Base-by-base conservation (phyloP, 2,329 filamentous ascomycete genomes). In the Aspergillus awamori region DNA sequence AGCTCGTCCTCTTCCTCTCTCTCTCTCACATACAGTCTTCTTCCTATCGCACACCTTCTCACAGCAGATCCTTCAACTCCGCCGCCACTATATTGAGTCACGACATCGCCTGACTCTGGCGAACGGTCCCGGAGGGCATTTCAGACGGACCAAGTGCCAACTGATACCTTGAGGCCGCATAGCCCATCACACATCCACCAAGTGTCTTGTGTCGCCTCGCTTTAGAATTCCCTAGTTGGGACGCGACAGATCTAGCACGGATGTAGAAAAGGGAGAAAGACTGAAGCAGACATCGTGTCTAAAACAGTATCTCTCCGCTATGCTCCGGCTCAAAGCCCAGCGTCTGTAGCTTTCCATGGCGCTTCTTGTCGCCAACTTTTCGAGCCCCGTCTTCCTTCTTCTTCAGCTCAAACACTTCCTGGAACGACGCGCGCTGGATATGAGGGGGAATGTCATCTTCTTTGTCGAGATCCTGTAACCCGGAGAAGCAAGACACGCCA, bases 261-360 rank as follows among this genome's bases (percentile, higher is more conserved):
- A 53, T 52, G 58, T 36, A 39, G 55, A 38, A 58, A 28, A 49
- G 13, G 7, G 24, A 49, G 28, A 48, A 54, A 58, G 53, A 17
- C 57, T 53, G 60, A 30, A 54, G 59, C 43, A 33, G 8, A 8
- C 20, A 22, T 17, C n/a, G n/a, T 36, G 7, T 53, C 83, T 79
- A 92, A 68, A 91, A 83, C 36, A 94, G 76, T 41, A 90, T 84
- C 75, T 95, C 92, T 15, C 89, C 91, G 61, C 87, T 82, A 67
- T 89, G 90, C 80, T 97, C 93, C 28, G 90, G 90, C 78, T 97
- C 93, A 71, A 97, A 97, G 1, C 94, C 94, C 51, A 95, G 83
- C 43, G 86, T 87, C 17, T 88, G 86, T 62, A 96, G 80, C 79
- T 90, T 91, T 80, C 84, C 87, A 63, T 89, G 75, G 72, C 88